Base-by-base conservation (phyloP, 345 rosid species). In the Durio zibethinus region DNA sequence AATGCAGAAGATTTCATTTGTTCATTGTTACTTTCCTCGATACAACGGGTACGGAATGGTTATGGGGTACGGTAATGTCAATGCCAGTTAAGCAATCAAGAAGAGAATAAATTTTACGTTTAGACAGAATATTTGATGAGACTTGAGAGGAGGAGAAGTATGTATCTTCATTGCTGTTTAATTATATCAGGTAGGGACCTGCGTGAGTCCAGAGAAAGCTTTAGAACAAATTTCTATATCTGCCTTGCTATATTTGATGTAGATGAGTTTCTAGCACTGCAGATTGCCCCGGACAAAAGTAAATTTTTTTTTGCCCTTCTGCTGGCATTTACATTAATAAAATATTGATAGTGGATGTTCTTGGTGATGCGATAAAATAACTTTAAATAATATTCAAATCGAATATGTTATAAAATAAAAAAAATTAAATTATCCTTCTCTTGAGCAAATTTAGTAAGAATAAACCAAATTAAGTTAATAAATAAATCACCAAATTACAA, bases 71-170 rank as follows among this genome's bases (percentile, higher is more conserved):
- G 77, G 77, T 7, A 18, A 29, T 48, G 27, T 31, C 76, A 10
- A n/a, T 61, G 77, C 59, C 77, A 75, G 70, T 47, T 61, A 45
- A 75, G 59, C 77, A 61, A 59, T n/a, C 66, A 59, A 57, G 12
- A 36, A 40, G 10, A n/a, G 40, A 43, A 59, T 27, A 10, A 35
- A n/a, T 57, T 16, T 38, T n/a, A n/a, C n/a, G n/a, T n/a, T n/a
- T n/a, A n/a, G n/a, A n/a, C n/a, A n/a, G n/a, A n/a, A n/a, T n/a
- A 52, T 35, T 61, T 61, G 70, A 75, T 45, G 29, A 8, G 57
- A 75, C 78, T 62, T 31, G 69, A 75, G 40, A 59, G 20, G 43
- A 27, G 40, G 18, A 61, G 77, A 31, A 75, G 77, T 70, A 47
- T 63, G 78, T 62, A 75, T 75, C 71, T 31, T 45, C 78, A 47